Base-by-base conservation (phyloP, 768 basidiomycete genomes). In the Jaapia argillacea region DNA sequence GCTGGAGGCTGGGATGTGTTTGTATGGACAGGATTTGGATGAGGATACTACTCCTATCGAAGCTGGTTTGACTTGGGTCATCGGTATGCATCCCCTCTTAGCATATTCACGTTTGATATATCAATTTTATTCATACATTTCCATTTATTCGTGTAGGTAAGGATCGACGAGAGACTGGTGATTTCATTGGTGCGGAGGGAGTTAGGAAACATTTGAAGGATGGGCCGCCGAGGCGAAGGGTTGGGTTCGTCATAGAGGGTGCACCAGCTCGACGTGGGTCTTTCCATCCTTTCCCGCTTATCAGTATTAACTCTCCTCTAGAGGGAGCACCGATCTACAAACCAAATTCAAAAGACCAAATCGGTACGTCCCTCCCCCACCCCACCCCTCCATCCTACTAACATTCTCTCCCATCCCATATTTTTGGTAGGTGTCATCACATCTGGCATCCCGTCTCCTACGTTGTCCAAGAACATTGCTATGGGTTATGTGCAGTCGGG, bases 401-500 rank as follows among this genome's bases (percentile, higher is more conserved):
- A 25, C 24, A 22, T 38, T 21, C 38, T 46, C 36, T 47, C 14
- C 40, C 36, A 31, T 24, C 24, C 14, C 10, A 4, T 41, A n/a
- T 22, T 10, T 45, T 22, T 12, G 36, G 22, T 58, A 77, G 89
- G 90, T 26, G 58, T 63, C 10, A 75, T 98, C 37, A 99, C 93
- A 0, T 97, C 92, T 1, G 96, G 94, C 37, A 96, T 98, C 48
- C 96, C 96, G 12, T 91, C 91, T 0, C 94, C 93, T 0, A 84
- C 89, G 1, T 68, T 91, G 3, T 78, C 77, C 1, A 81, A 83
- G 59, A 97, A 99, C 61, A 89, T 98, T 52, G 90, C 93, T 1
- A 98, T 98, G 94, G 94, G 81, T 1, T 98, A 98, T 54, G 73
- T 97, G 38, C 58, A 68, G 49, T 73, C 68, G 18, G 91, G 90